Evolutionary conservation across 164 flowering plant species (phyloP).

Genomic region (Cinnamomum chago): DNA sequence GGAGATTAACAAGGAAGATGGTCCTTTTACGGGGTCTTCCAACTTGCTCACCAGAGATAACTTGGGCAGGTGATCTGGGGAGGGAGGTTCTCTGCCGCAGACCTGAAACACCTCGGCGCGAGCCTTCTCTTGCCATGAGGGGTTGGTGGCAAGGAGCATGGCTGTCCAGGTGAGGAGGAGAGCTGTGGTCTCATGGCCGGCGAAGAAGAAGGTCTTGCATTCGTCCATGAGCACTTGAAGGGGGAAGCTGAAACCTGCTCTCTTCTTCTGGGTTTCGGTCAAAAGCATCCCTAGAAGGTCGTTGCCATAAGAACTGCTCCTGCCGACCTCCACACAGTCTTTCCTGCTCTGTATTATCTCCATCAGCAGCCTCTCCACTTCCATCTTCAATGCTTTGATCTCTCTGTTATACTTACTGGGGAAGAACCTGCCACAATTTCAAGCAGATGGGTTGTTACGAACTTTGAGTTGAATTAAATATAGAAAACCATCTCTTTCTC

Average conservation of each 20-base stretch:
- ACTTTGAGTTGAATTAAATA: neutral
- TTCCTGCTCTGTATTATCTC: constrained; percentile 85
- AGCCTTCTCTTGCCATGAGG: constrained; percentile 84
- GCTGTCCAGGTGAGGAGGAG: constrained; percentile 90
- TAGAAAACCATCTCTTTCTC: neutral
- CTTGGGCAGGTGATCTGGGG: constrained; percentile 71
- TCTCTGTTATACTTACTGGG: constrained; percentile 86
- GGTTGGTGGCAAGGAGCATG: constrained; percentile 86
- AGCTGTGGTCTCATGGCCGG: constrained; percentile 95
- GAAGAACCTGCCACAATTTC: constrained; percentile 48
- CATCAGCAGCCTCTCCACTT: constrained; percentile 76
- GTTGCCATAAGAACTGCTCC: constrained; percentile 69
- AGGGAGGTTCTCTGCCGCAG: constrained; percentile 51
- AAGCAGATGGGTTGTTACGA: neutral
- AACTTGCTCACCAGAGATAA: constrained; percentile 52
- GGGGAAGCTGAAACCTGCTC: constrained; percentile 39
- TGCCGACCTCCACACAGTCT: constrained; percentile 62
- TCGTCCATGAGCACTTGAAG: constrained; percentile 85
- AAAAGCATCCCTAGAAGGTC: constrained; percentile 82
- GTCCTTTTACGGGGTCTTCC: neutral
- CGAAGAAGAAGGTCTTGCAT: constrained; percentile 93
- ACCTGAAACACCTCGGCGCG: constrained; percentile 59
- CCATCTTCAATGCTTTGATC: constrained; percentile 69
- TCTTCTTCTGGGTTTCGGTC: constrained; percentile 63
- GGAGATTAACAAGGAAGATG: too few species aligned